A percentile compares a stretch with the other conserved stretches of the same genome.
These are phyloP conservation scores for Nemophila menziesii DNA, from an alignment of 257 asterid genomes.

Conservation along the genomic window DNA sequence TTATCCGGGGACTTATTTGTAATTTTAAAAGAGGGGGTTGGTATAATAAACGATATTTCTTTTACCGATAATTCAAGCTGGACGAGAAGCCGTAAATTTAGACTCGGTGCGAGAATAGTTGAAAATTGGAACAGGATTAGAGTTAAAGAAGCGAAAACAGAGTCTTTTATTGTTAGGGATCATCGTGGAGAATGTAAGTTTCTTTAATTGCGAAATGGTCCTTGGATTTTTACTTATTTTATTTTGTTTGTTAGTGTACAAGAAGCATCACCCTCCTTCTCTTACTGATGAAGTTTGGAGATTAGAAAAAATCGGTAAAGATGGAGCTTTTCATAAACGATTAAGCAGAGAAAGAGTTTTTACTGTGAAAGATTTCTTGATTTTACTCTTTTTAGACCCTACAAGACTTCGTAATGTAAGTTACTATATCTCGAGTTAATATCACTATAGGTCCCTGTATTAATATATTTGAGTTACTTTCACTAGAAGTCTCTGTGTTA, in stretches of 20 bases:
- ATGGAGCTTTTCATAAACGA: constrained; percentile 83
- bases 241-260: constrained; percentile 42
- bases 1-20: constrained; percentile 54
- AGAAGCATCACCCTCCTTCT: constrained; percentile 92
- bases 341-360: constrained; percentile 52
- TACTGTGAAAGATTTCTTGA: constrained; percentile 74
- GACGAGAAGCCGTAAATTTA: constrained; percentile 91
- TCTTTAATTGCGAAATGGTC: too few species aligned
- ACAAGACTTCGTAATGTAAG: constrained; percentile 67
- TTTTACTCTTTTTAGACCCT: constrained; percentile 43
- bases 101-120: constrained; percentile 65
- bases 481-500: too few species aligned
- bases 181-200: constrained; percentile 95
- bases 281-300: constrained; percentile 85
- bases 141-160: constrained; percentile 72
- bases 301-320: constrained; percentile 83
- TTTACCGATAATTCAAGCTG: constrained; percentile 90
- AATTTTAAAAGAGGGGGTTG: constrained; percentile 53
- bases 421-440: background rate
- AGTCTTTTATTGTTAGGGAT: constrained; percentile 76
- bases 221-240: too few species aligned
- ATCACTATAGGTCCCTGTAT: background rate
- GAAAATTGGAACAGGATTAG: constrained; percentile 41
- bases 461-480: too few species aligned
- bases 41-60: constrained; percentile 44